Evolutionary conservation across 1,284 basidiomycete species (phyloP), one percentile per base, ranked within the genome.

Genomic region (Cutaneotrichosporon sp.): DNA sequence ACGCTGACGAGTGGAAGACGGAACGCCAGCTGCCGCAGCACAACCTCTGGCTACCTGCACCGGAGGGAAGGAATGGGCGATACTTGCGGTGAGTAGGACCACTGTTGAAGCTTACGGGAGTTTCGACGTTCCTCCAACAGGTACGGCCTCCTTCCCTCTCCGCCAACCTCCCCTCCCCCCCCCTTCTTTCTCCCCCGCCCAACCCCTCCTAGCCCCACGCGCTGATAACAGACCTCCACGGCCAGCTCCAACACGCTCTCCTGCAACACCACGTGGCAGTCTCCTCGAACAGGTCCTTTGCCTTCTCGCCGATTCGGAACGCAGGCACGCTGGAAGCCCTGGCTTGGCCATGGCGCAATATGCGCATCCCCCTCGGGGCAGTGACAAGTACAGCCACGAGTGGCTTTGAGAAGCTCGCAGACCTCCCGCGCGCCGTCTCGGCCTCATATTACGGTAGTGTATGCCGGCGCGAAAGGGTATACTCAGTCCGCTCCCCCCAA

Each of bases 221-320:
- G 40, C 56, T 73, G 71, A 72, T 11, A 73, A 74, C 58, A 73
- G 72, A 71, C 9, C 74, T 77, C 64, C 76, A 71, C 57, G 72
- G 74, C 61, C 68, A 74, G 68, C 62, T 74, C 31, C 70, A 74
- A 64, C 66, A 69, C 31, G 66, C 70, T 5, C 58, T 76, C 71
- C 61, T 81, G 31, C 74, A 80, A 57, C 78, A 80, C 50, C 76
- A 80, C 47, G 64, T 80, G 9, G 80, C 80, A 0, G 67, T 76
- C 10, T 38, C 74, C 1, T 64, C 73, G 0, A 79, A 80, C 60
- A 65, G 80, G 14, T 74, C 73, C 11, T 63, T 77, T 10, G 78
- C 73, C 30, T 81, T 72, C 63, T 76, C 78, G 55, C 76, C 77
- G 5, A 73, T 76, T 52, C 71, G 75, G 11, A 67, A 75, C 50